Evolutionary conservation across 2,329 filamentous ascomycete species (phyloP), one percentile per base, ranked within the genome.

Genomic region (Penicillium hesseltinei): DNA sequence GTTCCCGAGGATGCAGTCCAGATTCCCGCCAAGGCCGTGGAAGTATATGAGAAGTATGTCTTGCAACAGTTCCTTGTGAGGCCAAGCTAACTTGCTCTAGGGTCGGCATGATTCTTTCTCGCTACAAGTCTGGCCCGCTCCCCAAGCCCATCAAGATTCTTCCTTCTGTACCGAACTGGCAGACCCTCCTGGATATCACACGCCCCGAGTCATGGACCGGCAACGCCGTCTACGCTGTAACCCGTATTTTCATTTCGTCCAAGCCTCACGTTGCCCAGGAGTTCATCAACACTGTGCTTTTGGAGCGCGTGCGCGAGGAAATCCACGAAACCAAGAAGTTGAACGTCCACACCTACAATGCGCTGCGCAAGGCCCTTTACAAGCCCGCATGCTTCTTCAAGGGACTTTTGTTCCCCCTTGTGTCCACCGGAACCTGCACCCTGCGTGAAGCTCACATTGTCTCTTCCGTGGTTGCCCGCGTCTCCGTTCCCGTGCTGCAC

Each of bases 131-230:
- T 15, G 94, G 94, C n/a, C 93, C 93, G 64, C 83, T 99, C 33
- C 94, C 94, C 21, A 99, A 99, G 76, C 93, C 93, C 0, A 96
- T 99, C 82, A 97, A 97, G 77, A 92, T 97, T 63, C 83, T 99
- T 9, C 94, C 94, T 2, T 92, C 92, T 0, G 85, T 97, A 15
- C 92, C 92, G 8, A 86, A 94, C 68, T 97, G 92, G 92, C 90
- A 94, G 71, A 89, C 91, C 21, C 89, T 96, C 38, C 84, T 96
- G 66, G 82, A 87, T 62, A 85, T 96, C 54, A 96, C 92, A n/a
- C 84, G 87, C 31, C 92, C 93, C 5, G 88, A 94, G 59, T 77
- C 77, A 59, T 89, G 86, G 86, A 91, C 91, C 1, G 80, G 91
- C 21, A 92, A 96, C 69, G 88, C 91, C 46, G 85, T 88, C 66